A percentile compares a stretch with the other conserved stretches of the same genome.
Evolutionary conservation across 73 alveolate species (phyloP).

Genomic region (Uronychia setigera): DNA sequence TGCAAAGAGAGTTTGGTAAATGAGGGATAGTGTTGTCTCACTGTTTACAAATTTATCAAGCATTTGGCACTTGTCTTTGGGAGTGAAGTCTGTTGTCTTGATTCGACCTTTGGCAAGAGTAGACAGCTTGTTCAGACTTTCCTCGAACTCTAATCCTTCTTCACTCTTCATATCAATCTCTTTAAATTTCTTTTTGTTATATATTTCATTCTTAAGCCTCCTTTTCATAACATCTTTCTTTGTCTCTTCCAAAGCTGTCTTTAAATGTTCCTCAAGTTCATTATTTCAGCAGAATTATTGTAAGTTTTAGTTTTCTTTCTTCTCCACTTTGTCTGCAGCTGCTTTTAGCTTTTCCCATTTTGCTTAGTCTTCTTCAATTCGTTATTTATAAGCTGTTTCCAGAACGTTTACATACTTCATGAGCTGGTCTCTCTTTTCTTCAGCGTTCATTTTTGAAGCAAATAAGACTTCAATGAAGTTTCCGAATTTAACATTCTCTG

Average conservation of each 20-base stretch:
- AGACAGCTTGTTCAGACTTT: constrained; percentile 53
- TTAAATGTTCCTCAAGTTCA: constrained; percentile 82
- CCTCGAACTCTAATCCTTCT: constrained; percentile 70
- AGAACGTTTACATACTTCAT: constrained; percentile 58
- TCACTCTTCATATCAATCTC: constrained; percentile 53
- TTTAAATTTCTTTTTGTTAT: constrained; percentile 62
- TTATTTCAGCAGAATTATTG: constrained; percentile 56
- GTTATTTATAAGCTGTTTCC: constrained; percentile 63
- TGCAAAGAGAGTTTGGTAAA: constrained; percentile 65
- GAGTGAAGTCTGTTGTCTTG: constrained; percentile 62
- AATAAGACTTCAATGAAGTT: constrained; percentile 49
- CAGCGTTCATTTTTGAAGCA: constrained; percentile 50
- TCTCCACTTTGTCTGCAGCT: constrained; percentile 37
- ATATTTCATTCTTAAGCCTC: constrained; percentile 65
- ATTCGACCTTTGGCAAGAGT: constrained; percentile 58
- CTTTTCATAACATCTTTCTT: constrained; percentile 86
- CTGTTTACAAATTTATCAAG: constrained; percentile 65
- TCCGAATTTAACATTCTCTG: constrained; percentile 58
- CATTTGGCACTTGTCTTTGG: constrained; percentile 51
- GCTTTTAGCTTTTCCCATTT: constrained; percentile 35
- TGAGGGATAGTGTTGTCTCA: constrained; percentile 66
- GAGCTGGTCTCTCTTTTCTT: constrained; percentile 55
- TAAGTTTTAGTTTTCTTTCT: constrained; percentile 29
- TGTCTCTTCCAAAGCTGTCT: constrained; percentile 88
- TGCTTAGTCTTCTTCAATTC: constrained; percentile 31